Evolutionary conservation across 1,139 yeast genomes (phyloP), one percentile per base, ranked within the genome.

Genomic region (Scheffersomyces segobiensis): DNA sequence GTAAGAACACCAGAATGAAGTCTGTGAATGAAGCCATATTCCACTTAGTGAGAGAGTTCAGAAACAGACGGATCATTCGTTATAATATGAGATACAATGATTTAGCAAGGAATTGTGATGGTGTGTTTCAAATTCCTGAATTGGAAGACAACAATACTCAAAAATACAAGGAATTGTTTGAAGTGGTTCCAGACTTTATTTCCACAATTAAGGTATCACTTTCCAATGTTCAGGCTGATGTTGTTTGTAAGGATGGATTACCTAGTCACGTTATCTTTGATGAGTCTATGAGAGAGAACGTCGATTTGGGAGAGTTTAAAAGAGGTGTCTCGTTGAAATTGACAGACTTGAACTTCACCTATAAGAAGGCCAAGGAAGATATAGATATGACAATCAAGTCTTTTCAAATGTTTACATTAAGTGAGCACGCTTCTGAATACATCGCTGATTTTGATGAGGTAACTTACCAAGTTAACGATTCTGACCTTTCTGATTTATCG

Each of bases 221-320:
- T 14, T 59, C 72, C 3, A 65, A 70, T 21, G 55, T 79, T 20
- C 76, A 75, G 57, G 70, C 76, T 1, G 80, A 78, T 58, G 68
- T 80, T 17, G 70, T 78, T 19, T 79, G 83, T 60, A 79, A 79
- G 57, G 84, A 80, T 59, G 76, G 77, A 5, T 67, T 81, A 20
- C 84, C 84, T 0, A 69, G 72, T 55, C 76, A 75, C 55, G 60
- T 61, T 1, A 64, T 76, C 12, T 65, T 55, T 51, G 80, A 77
- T 54, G 67, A 67, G 1, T 60, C 60, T 2, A 55, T 71, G 0
- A 67, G 65, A 2, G 61, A 71, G 51, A 70, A 75, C 6, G 63
- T 77, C 21, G 79, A 81, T 61, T 66, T 81, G 56, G 76, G 75
- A 3, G 78, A 76, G 56, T 80, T 71, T 60, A 76, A 75, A 55